Base-by-base conservation (phyloP, 768 basidiomycete genomes). In the Podaxis pistillaris region DNA sequence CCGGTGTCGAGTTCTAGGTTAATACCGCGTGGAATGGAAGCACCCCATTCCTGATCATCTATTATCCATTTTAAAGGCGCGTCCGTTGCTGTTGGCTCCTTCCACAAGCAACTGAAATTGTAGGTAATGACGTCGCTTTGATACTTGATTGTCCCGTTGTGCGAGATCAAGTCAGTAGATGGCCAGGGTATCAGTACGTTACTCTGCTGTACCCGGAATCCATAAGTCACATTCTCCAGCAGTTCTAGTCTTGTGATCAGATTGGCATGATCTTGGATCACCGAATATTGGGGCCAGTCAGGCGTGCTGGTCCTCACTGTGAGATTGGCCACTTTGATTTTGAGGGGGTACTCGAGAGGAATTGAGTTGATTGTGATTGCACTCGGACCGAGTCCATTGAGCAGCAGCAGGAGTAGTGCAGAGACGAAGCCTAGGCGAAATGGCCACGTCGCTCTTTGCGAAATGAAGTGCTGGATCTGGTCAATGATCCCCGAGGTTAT, bases 181-280 rank as follows among this genome's bases (percentile, higher is more conserved):
- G 59, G 59, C 59, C 51, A 60, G 4, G 59, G 59, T 17, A 60
- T 40, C 4, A 60, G 59, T 11, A 41, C 28, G 3, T 60, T 40
- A 13, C 38, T 2, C 33, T 44, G 37, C 2, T 5, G 17, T 3
- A 51, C 24, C 7, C 24, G 22, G 30, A 60, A 60, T 2, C 59
- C 59, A 17, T 52, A 60, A 5, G 24, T n/a, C 37, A 12, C 22
- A 13, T 52, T 60, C 19, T 60, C 59, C 26, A 60, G n/a, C 5
- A 19, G 50, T 26, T 60, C 59, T 3, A 53, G 26, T n/a, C 51
- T 22, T 30, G 40, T 60, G 36, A 60, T 41, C 4, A 44, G 36
- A 30, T 53, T 30, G 8, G 51, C 59, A 6, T 51, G 50, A 24
- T 59, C 58, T 2, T 13, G 4, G 1, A 26, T 36, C 6, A 58